Conservation (phyloP, 2,329 filamentous ascomycete genomes). For the Fusarium pseudoanthophilum region DNA sequence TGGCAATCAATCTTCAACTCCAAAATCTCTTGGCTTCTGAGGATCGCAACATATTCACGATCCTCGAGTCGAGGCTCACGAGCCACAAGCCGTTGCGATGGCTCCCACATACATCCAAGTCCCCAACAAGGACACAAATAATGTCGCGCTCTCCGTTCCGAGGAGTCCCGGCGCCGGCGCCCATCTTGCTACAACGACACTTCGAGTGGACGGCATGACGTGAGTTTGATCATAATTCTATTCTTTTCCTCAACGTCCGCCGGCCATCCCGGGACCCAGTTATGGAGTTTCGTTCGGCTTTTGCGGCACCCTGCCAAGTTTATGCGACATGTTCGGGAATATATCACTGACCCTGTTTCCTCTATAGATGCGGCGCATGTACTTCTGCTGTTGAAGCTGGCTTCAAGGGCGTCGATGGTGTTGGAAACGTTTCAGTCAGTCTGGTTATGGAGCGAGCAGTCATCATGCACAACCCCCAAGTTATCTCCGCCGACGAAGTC, state of each 20-base stretch:
- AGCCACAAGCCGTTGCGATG: slow-evolving; percentile 52
- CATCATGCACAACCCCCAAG: slow-evolving; percentile 83
- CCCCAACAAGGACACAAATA: slow-evolving; percentile 55
- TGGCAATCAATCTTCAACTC: slow-evolving; percentile 14
- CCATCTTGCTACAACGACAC: slow-evolving; percentile 88
- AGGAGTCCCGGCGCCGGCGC: slow-evolving; percentile 52
- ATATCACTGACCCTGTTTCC: slow-evolving; percentile 45
- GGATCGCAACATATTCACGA: slow-evolving; percentile 49
- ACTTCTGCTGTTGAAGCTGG: slow-evolving; percentile 95
- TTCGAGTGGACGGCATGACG: slow-evolving; percentile 91
- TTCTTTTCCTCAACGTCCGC: slow-evolving; percentile 4
- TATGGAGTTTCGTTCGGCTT: slow-evolving; percentile 4
- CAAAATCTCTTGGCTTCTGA: slow-evolving; percentile 11
- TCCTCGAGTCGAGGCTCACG: slow-evolving; percentile 32
- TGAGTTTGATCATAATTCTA: slow-evolving; percentile 54
- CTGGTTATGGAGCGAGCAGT: slow-evolving; percentile 97
- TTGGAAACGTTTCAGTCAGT: slow-evolving; percentile 89
- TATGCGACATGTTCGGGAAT: slow-evolving; percentile 4
- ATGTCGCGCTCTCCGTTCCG: slow-evolving; percentile 37
- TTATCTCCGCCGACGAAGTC: slow-evolving; percentile 78
- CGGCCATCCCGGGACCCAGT: slow-evolving; percentile 32
- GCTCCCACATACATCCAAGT: slow-evolving; percentile 62
- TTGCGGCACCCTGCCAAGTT: not conserved
- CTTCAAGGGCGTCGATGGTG: slow-evolving; percentile 83
- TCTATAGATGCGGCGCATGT: slow-evolving; percentile 86